Evolutionary conservation across 2,329 filamentous ascomycete genomes (phyloP), one percentile per base, ranked within the genome.

Genomic region (Aureobasidium sp.): DNA sequence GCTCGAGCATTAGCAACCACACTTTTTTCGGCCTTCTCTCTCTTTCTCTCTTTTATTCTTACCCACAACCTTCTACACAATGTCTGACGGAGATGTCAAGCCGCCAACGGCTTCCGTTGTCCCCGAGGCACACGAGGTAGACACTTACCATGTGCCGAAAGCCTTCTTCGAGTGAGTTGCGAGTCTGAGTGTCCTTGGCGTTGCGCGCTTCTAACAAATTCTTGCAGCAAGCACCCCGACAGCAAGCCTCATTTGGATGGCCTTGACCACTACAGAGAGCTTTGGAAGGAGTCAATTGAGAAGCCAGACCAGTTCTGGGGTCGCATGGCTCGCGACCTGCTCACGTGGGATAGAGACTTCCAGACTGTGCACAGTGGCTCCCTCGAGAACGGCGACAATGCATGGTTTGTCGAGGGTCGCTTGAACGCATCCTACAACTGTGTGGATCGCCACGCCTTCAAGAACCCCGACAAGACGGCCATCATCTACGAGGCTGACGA

Each of bases 401-500:
- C 91, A 65, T 99, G 94, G 93, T 99, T 97, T 73, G 78, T 92
- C 64, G 94, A 97, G 79, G 94, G 94, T 67, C 85, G 87, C 70
- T 81, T 99, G 72, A 99, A 99, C 71, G 94, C 94, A 65, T 94
- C 90, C 32, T 97, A 91, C 85, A 99, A 99, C 81, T 96, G 91
- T 72, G 87, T 99, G 66, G 94, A 99, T 73, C 90, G 94, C 64
- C 93, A 97, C 76, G 94, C 94, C n/a, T 84, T 95, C 77, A 91
- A 92, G 78, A 86, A 96, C 77, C 94, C 94, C 51, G 80, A 97
- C 78, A 91, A 88, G 78, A 86, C 94, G 50, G 94, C 94, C 74
- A 96, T 99, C 78, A 96, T 97, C 79, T 99, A 97, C 80, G 94
- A 99, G 80, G 93, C 92, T 64, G 94, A 99, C 71, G 94, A 99